A percentile compares a stretch with the other conserved stretches of the same genome.
Evolutionary conservation across 768 basidiomycete species (phyloP).

Genomic region (Artomyces pyxidatus): DNA sequence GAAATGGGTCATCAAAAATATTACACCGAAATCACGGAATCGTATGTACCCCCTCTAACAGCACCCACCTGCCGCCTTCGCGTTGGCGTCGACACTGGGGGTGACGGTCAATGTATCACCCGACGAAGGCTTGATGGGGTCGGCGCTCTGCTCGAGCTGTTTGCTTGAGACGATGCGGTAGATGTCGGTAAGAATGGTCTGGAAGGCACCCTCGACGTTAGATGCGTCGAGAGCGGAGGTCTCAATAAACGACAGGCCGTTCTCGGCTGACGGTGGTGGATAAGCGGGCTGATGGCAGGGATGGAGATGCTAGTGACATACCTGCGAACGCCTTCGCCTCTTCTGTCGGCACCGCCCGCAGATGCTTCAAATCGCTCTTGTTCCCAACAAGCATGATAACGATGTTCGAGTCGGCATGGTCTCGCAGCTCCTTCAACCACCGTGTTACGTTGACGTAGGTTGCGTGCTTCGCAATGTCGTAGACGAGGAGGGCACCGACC

Average conservation of each 20-base stretch:
- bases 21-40: background rate
- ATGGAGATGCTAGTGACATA: constrained; percentile 29
- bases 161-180: constrained; percentile 97
- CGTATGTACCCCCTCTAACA: constrained; percentile 32
- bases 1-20: background rate
- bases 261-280: constrained; percentile 55
- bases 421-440: constrained; percentile 95
- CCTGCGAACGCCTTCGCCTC: constrained; percentile 91
- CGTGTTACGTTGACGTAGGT: constrained; percentile 91
- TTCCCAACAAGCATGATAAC: constrained; percentile 96
- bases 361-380: constrained; percentile 98
- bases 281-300: background rate
- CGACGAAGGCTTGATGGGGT: constrained; percentile 69
- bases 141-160: constrained; percentile 75
- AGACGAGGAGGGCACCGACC: constrained; percentile 85
- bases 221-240: constrained; percentile 99
- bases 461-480: constrained; percentile 90
- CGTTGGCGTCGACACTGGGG: constrained; percentile 58
- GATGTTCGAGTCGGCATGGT: constrained; percentile 90
- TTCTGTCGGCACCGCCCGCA: constrained; percentile 93
- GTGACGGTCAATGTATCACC: constrained; percentile 84
- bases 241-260: constrained; percentile 92
- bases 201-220: constrained; percentile 96
- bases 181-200: constrained; percentile 93
- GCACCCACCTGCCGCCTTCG: constrained; percentile 51